These are phyloP conservation scores for Trichoderma asperelloides DNA, from an alignment of 495 filamentous ascomycete genomes.

Conservation along the genomic window DNA sequence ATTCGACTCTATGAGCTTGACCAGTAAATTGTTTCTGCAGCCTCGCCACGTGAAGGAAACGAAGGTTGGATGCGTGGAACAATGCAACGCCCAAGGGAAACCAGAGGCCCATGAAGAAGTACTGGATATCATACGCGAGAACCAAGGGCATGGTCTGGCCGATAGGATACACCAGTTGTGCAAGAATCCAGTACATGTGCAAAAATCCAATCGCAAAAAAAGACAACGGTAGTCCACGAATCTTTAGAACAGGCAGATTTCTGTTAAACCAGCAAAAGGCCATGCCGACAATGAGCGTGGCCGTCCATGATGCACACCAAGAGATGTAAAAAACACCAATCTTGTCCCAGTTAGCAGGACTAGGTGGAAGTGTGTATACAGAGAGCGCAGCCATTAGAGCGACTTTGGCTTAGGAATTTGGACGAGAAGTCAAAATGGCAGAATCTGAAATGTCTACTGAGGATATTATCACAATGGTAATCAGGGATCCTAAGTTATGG, in stretches of 20 bases:
- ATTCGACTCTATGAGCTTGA: constrained; percentile 16
- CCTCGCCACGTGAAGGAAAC: constrained; percentile 46
- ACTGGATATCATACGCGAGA: constrained; percentile 53
- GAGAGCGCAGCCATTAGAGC: not conserved
- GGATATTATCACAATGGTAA: not conserved
- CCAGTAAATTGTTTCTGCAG: constrained; percentile 29
- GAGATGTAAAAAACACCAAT: constrained; percentile 36
- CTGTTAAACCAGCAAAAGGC: constrained; percentile 42
- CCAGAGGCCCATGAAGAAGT: constrained; percentile 60
- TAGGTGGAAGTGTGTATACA: constrained; percentile 17
- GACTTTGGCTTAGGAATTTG: not conserved
- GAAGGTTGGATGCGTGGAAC: constrained; percentile 54
- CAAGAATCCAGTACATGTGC: constrained; percentile 48
- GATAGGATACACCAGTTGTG: constrained; percentile 48
- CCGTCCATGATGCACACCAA: constrained; percentile 41
- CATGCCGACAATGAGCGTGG: constrained; percentile 39
- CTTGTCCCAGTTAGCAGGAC: constrained; percentile 26
- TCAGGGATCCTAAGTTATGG: not conserved
- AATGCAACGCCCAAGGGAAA: constrained; percentile 54
- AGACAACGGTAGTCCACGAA: constrained; percentile 47
- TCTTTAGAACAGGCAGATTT: constrained; percentile 42
- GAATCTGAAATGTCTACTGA: not conserved
- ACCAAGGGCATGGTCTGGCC: constrained; percentile 40
- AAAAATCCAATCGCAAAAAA: constrained; percentile 44
- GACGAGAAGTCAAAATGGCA: not conserved